Conservation (phyloP, 768 basidiomycete species). For the Phanerodontia chrysosporium region DNA sequence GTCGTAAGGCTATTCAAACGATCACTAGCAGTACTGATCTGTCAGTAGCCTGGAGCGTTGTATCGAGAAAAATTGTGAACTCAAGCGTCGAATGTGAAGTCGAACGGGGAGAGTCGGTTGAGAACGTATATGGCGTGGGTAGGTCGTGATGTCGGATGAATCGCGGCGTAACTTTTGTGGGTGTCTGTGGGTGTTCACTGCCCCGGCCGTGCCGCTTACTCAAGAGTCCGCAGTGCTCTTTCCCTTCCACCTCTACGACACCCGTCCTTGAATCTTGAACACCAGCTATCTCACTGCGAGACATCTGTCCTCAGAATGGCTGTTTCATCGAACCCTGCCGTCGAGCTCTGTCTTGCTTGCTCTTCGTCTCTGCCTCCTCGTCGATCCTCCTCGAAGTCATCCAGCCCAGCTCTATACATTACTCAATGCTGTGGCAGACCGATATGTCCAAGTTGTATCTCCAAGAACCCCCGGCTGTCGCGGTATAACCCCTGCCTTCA, state of each 20-base stretch:
- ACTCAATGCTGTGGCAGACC: conserved; percentile 63
- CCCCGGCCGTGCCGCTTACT: neutral
- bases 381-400: neutral
- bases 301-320: neutral
- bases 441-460: conserved; percentile 60
- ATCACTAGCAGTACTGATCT: too few species aligned
- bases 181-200: neutral
- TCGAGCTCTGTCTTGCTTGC: conserved; percentile 24
- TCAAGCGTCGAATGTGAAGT: too few species aligned
- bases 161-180: neutral
- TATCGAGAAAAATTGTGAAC: too few species aligned
- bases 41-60: too few species aligned
- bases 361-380: conserved; percentile 25
- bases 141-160: neutral
- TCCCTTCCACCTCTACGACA: neutral
- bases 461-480: conserved; percentile 55
- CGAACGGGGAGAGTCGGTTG: too few species aligned
- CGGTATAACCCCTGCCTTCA: conserved; percentile 71
- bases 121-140: too few species aligned
- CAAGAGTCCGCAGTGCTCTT: neutral
- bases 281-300: neutral
- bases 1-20: too few species aligned
- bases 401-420: conserved; percentile 31
- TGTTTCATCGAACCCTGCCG: neutral
- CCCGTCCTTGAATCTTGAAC: neutral